A percentile compares a stretch with the other conserved stretches of the same genome.
Evolutionary conservation across 768 basidiomycete genomes (phyloP).

Genomic region (Mrakia frigida): DNA sequence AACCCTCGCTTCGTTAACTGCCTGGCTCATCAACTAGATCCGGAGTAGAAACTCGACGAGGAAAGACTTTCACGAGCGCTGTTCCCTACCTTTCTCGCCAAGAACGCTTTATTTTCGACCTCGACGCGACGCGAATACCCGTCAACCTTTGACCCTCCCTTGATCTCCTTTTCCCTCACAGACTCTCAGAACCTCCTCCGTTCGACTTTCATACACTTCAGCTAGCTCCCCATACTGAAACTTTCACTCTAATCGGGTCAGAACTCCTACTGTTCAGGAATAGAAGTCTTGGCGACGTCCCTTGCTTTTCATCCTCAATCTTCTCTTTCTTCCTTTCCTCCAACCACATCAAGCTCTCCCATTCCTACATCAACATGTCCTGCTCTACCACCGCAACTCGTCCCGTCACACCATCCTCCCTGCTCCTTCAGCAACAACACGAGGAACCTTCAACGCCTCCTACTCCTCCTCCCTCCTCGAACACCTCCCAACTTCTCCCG

Average conservation of each 20-base stretch:
- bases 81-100: too few species aligned
- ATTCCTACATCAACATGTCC: not conserved
- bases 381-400: not conserved
- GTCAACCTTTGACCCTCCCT: not conserved
- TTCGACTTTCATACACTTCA: not conserved
- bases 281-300: not conserved
- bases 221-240: not conserved
- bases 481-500: conserved; percentile 50
- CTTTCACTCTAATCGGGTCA: not conserved
- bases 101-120: too few species aligned
- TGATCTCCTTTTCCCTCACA: not conserved
- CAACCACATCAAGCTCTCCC: not conserved
- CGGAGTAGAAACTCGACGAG: too few species aligned
- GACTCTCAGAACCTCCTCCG: not conserved
- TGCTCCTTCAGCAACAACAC: not conserved
- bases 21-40: too few species aligned
- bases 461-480: conserved; percentile 1
- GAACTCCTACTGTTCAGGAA: not conserved
- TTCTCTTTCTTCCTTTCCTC: not conserved
- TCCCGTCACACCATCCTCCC: not conserved
- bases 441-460: not conserved
- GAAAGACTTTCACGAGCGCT: too few species aligned
- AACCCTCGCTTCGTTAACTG: too few species aligned
- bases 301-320: not conserved
- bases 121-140: too few species aligned